Conservation (phyloP, 1,284 basidiomycete species). For the Butyriboletus regius region DNA sequence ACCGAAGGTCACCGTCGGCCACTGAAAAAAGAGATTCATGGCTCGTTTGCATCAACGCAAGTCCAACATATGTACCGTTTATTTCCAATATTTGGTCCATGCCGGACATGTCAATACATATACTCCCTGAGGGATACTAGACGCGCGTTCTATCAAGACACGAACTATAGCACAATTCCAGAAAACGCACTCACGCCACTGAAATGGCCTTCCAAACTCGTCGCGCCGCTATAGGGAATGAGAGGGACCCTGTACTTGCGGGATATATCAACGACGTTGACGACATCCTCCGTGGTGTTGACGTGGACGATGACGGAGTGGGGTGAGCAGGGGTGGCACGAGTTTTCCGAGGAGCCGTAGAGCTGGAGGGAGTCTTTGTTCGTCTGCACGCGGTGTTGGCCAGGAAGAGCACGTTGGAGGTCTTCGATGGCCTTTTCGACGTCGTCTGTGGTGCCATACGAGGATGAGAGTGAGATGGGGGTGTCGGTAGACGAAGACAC, state of each 20-base stretch:
- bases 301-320: conserved; percentile 57
- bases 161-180: background rate
- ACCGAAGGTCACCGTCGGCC: conserved; percentile 64
- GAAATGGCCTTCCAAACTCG: conserved; percentile 49
- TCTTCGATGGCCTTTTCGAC: conserved; percentile 50
- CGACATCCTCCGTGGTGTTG: conserved; percentile 50
- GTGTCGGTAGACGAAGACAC: background rate
- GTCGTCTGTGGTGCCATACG: conserved; percentile 45
- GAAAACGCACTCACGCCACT: conserved; percentile 31
- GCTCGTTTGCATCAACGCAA: background rate
- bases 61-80: conserved; percentile 31
- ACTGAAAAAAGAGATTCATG: conserved; percentile 29
- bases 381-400: conserved; percentile 42
- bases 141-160: background rate
- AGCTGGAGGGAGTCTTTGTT: conserved; percentile 44
- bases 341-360: conserved; percentile 61
- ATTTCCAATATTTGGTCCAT: conserved; percentile 60
- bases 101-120: conserved; percentile 58
- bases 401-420: conserved; percentile 44
- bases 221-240: conserved; percentile 56
- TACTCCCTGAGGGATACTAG: conserved; percentile 48
- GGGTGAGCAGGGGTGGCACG: conserved; percentile 58
- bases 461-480: conserved; percentile 10
- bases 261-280: conserved; percentile 52
- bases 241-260: conserved; percentile 49